phyloP scores from a whole-genome alignment of 352 stramenopile genomes.

The Hyphochytrium catenoides region DNA sequence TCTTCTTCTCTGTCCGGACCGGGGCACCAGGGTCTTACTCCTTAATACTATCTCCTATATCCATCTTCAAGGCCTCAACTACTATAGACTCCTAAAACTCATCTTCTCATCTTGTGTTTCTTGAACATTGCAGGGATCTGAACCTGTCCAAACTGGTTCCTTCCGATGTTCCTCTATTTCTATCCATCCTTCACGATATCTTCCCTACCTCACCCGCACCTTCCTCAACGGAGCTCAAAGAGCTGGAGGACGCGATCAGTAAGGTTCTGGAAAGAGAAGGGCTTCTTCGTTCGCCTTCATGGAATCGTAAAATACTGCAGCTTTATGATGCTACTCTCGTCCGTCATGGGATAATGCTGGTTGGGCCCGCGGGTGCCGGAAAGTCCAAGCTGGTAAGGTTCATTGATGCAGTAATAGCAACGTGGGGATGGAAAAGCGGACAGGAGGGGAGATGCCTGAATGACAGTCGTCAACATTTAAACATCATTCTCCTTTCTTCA shows the following conservation, averaged over 20 bases:
- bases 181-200: slow-evolving; percentile 61
- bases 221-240: slow-evolving; percentile 24
- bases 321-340: slow-evolving; percentile 77
- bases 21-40: too few species aligned
- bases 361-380: slow-evolving; percentile 52
- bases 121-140: too few species aligned
- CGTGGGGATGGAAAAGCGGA: too few species aligned
- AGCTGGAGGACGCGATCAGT: slow-evolving; percentile 36
- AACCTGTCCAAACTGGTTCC: slow-evolving; percentile 79
- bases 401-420: too few species aligned
- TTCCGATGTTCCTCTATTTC: slow-evolving; percentile 71
- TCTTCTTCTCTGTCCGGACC: too few species aligned
- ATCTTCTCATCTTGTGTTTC: too few species aligned
- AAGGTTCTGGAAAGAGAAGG: slow-evolving; percentile 38
- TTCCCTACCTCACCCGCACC: slow-evolving; percentile 32
- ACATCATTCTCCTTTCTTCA: too few species aligned
- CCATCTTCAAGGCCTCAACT: too few species aligned
- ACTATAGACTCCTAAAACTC: too few species aligned
- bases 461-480: too few species aligned
- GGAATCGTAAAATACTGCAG: slow-evolving; percentile 69
- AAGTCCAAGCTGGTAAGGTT: slow-evolving; percentile 40
- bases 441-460: too few species aligned
- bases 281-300: slow-evolving; percentile 30
- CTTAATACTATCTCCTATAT: too few species aligned
- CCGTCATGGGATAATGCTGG: slow-evolving; percentile 66